Evolutionary conservation across 305 asterid species (phyloP).

Genomic region (Fraxinus angustifolia): DNA sequence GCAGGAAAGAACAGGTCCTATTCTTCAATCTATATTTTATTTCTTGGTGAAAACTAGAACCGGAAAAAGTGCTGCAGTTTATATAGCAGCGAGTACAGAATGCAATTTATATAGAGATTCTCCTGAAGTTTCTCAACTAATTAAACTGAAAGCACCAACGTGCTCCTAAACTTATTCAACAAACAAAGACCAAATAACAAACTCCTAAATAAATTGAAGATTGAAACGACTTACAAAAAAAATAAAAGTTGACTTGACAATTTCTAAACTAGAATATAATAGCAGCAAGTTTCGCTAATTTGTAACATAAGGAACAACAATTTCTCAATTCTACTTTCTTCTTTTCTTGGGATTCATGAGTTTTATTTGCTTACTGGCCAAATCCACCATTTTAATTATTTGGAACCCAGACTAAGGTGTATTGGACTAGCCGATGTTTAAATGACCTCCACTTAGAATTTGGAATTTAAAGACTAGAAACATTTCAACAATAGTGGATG

Average conservation of each 20-base stretch:
- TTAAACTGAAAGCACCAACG: not conserved
- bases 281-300: not conserved
- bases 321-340: not conserved
- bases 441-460: not conserved
- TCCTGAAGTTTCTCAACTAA: not conserved
- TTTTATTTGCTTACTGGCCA: not conserved
- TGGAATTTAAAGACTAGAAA: not conserved
- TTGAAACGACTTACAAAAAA: not conserved
- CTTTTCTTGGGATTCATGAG: not conserved
- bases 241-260: not conserved
- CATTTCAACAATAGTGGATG: not conserved
- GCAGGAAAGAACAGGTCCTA: not conserved
- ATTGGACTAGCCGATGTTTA: not conserved
- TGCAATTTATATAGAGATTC: slow-evolving; percentile 20
- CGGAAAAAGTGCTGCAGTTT: not conserved
- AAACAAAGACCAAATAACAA: not conserved
- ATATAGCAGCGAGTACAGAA: slow-evolving; percentile 18
- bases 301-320: not conserved
- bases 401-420: not conserved
- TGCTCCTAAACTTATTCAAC: not conserved
- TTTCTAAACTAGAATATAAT: not conserved
- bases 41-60: not conserved
- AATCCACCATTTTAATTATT: not conserved
- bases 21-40: not conserved
- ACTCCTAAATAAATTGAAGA: not conserved